phyloP scores from a whole-genome alignment of 139 green algal species.

The Tetraselmis chui region DNA sequence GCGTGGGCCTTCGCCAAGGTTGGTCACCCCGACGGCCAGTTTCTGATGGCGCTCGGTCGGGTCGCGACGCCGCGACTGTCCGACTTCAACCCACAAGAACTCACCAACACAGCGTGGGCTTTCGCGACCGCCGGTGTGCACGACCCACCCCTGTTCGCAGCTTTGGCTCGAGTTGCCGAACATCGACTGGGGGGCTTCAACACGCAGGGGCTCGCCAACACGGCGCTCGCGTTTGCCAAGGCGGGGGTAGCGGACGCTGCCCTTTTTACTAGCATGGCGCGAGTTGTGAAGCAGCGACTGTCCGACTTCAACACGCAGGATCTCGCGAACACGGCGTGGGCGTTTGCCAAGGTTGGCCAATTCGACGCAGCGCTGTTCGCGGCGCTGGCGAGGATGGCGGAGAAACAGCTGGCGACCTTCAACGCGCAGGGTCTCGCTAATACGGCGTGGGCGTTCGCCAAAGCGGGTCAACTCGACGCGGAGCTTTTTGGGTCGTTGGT shows the following conservation, averaged over 20 bases:
- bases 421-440: conserved; percentile 24
- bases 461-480: conserved; percentile 20
- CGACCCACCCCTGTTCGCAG: not conserved
- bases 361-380: conserved; percentile 13
- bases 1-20: conserved; percentile 27
- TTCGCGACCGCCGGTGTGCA: conserved; percentile 10
- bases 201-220: conserved; percentile 15
- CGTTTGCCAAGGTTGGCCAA: conserved; percentile 18
- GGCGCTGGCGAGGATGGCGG: conserved; percentile 2
- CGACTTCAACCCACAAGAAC: conserved; percentile 18
- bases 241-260: not conserved
- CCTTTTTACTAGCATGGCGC: conserved; percentile 12
- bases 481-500: conserved; percentile 6
- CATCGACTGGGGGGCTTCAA: not conserved
- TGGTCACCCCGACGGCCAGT: not conserved
- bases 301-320: conserved; percentile 18
- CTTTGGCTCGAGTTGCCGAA: not conserved
- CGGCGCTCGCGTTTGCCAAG: conserved; percentile 15
- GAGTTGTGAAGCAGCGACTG: not conserved
- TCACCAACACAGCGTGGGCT: conserved; percentile 19
- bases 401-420: conserved; percentile 9
- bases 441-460: conserved; percentile 17
- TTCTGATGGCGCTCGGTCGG: conserved; percentile 4
- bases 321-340: conserved; percentile 17
- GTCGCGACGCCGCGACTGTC: not conserved